Conservation (phyloP, 768 basidiomycete species). For the Termitomyces sp. region DNA sequence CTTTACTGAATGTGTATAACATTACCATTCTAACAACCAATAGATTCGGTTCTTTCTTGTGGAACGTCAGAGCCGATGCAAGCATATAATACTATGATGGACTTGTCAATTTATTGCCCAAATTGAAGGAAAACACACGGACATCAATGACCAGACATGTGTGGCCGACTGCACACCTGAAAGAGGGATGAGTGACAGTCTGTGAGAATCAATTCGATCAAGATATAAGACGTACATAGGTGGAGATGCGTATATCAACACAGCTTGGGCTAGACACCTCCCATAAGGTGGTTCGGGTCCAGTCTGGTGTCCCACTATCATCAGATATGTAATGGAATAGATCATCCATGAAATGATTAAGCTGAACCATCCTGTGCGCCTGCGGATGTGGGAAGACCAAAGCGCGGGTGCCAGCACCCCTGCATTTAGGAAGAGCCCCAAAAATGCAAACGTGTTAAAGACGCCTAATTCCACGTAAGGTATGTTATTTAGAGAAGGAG, state of each 20-base stretch:
- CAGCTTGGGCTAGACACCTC: background rate
- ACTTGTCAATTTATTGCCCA: background rate
- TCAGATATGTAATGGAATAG: background rate
- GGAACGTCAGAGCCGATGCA: background rate
- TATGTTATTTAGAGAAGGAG: background rate
- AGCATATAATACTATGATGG: background rate
- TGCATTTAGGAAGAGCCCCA: background rate
- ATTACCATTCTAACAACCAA: background rate
- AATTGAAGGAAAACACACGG: background rate
- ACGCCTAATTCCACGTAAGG: background rate
- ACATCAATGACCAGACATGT: background rate
- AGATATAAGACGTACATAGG: background rate
- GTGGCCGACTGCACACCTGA: background rate
- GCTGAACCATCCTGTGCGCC: background rate
- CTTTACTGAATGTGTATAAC: background rate
- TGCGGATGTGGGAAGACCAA: background rate
- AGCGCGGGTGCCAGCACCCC: background rate
- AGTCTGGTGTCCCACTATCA: background rate
- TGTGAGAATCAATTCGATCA: background rate
- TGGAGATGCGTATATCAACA: background rate
- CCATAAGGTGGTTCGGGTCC: background rate
- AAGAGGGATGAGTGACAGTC: no score
- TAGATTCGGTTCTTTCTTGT: background rate
- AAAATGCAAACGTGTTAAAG: background rate
- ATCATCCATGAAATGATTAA: background rate